Evolutionary conservation across 768 basidiomycete genomes (phyloP), one percentile per base, ranked within the genome.

Genomic region (Mycena floridula): DNA sequence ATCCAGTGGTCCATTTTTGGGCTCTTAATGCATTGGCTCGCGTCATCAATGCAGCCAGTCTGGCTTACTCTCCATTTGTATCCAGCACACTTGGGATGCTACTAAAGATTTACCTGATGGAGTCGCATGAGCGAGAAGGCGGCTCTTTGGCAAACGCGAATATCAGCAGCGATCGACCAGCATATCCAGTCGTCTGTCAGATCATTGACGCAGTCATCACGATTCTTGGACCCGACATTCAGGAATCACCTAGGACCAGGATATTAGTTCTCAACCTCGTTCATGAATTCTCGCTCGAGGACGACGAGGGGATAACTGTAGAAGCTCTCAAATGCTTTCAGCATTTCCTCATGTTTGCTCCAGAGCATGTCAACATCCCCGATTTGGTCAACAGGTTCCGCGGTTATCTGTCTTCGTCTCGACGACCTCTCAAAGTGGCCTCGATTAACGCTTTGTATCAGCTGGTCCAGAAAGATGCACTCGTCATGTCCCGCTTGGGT

Each of bases 381-480:
- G 79, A 81, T 27, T 73, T 94, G 7, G 85, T 97, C 21, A 68
- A 74, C 32, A 81, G 75, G 26, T 91, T 98, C 63, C 76, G 89
- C 36, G 66, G 70, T 1, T 79, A 97, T 61, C 74, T 98, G 18
- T 77, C 80, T 1, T 95, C 92, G 1, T 73, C 85, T 7, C 76
- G 89, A 13, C 69, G 91, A 30, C 88, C 91, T 5, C 74, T 96
- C 44, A 96, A 94, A 64, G 74, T 95, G 5, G 93, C 94, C 9
- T 89, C 94, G 0, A 95, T 98, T 61, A 91, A 97, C 58, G 92
- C 89, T 0, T 67, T 99, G 5, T 99, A 99, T 61, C 94, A 97
- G 55, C 87, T 98, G 22, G 92, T 98, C 1, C 96, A 97, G 63
- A 85, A 89, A 52, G 93, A 98, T 64, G 95, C 93, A 0, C 63